Conservation (phyloP, 495 filamentous ascomycete species). For the Penicillium ochrochloron region DNA sequence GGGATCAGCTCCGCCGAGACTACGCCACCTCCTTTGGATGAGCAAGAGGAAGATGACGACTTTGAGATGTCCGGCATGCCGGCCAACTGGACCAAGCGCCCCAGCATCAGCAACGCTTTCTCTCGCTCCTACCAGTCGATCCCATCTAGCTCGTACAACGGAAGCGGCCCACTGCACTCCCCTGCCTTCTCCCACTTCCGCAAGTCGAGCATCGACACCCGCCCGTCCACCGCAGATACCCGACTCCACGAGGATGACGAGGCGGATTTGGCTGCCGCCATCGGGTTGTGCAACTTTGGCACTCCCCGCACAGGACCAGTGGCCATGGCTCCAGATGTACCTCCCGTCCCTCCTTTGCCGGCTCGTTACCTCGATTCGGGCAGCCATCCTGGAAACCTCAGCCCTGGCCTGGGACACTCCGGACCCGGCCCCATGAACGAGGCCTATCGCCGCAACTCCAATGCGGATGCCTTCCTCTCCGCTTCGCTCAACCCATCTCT, state of each 20-base stretch:
- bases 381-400: conserved; percentile 35
- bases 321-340: conserved; percentile 73
- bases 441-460: conserved; percentile 41
- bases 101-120: conserved; percentile 65
- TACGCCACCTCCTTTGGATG: conserved; percentile 58
- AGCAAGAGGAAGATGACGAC: conserved; percentile 49
- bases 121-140: conserved; percentile 87
- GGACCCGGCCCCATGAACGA: conserved; percentile 44
- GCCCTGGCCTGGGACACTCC: conserved; percentile 33
- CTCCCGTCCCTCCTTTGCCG: conserved; percentile 85
- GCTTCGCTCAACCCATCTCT: conserved; percentile 51
- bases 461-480: conserved; percentile 44
- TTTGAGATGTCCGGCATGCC: conserved; percentile 48
- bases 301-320: conserved; percentile 75
- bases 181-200: conserved; percentile 53
- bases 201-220: conserved; percentile 63
- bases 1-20: conserved; percentile 63
- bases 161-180: conserved; percentile 51
- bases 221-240: conserved; percentile 64
- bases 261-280: conserved; percentile 77
- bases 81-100: conserved; percentile 44
- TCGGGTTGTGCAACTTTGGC: conserved; percentile 90
- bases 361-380: conserved; percentile 51
- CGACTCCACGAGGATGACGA: conserved; percentile 65
- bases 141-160: conserved; percentile 58